These are phyloP conservation scores for Candida boleticola DNA, from an alignment of 805 yeast species.

Conservation along the genomic window DNA sequence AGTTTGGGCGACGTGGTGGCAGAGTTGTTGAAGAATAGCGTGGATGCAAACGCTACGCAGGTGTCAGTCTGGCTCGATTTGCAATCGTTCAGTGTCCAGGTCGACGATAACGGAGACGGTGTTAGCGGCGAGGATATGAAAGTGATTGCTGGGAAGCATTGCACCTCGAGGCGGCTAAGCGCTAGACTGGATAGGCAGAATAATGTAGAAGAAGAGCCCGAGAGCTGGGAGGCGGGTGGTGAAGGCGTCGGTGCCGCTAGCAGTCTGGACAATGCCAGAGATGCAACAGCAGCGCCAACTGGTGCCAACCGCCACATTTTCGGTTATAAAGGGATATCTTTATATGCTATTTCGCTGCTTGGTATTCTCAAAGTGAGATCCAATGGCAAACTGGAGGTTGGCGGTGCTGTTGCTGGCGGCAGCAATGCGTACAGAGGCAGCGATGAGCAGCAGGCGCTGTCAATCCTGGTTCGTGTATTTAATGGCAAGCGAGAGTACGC, in stretches of 20 bases:
- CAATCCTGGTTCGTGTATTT: slow-evolving; percentile 8
- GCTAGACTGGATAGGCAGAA: too few relatives aligned
- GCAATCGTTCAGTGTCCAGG: slow-evolving; percentile 30
- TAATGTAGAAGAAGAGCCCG: too few relatives aligned
- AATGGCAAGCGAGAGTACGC: neutral
- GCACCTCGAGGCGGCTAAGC: slow-evolving; percentile 63
- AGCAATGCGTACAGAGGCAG: too few relatives aligned
- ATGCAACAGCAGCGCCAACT: too few relatives aligned
- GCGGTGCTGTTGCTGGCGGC: too few relatives aligned
- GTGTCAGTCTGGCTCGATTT: slow-evolving; percentile 36
- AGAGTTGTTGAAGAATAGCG: slow-evolving; percentile 53
- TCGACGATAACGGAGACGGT: slow-evolving; percentile 75
- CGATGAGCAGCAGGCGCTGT: too few relatives aligned
- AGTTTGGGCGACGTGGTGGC: slow-evolving; percentile 41
- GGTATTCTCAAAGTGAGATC: slow-evolving; percentile 50
- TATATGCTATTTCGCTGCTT: slow-evolving; percentile 51
- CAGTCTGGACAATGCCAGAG: too few relatives aligned
- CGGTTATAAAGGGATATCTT: slow-evolving; percentile 77
- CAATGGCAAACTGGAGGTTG: too few relatives aligned
- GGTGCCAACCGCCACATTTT: slow-evolving; percentile 32
- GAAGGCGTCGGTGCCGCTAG: too few relatives aligned
- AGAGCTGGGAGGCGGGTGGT: too few relatives aligned
- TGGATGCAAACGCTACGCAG: slow-evolving; percentile 50
- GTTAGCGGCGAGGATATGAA: slow-evolving; percentile 48
- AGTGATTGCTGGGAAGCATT: slow-evolving; percentile 44